Evolutionary conservation across 2,329 filamentous ascomycete species (phyloP), one percentile per base, ranked within the genome.

Genomic region (Neofusicoccum umdonicola): DNA sequence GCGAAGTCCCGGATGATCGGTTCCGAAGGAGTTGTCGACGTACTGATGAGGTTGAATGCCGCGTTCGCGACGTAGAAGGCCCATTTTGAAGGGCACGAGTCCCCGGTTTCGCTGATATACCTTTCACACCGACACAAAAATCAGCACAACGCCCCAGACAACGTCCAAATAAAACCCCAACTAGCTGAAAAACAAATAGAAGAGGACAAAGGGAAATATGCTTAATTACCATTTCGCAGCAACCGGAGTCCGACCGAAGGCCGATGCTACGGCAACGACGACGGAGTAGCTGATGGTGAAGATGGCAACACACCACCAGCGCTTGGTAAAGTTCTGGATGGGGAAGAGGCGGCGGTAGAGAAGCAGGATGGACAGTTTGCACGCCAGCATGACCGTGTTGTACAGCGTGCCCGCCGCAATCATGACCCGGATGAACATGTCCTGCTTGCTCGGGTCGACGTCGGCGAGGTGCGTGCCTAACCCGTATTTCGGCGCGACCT

Each of bases 291-390:
- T 48, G 56, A 60, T 39, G 42, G 56, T 60, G 42, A 60, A 60
- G 27, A 60, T 15, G 4, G 56, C 19, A 4, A 37, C 42, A 9
- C 41, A 48, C 56, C 56, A 60, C 56, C 56, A 60, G 27, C 31
- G 27, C 42, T 47, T 47, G 27, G 8, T 47, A n/a, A 60, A 60
- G 27, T 27, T 19, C 15, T 60, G 17, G 5, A 60, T 22, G n/a
- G 56, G 56, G 47, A 67, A 67, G n/a, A 67, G 39, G 9, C 58
- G 63, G 37, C 58, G 45, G 27, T 65, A 67, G n/a, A 67, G 48
- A 13, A 63, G 47, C 11, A 67, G 47, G 19, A 67, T 67, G 17
- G 63, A 67, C 9, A 67, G 45, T 27, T 67, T 67, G 52, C 52
- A 63, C n/a, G 57, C 56, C 8, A 65, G 50, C 34, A 67, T 67